These are phyloP conservation scores for Ocimum tenuiflorum DNA, from an alignment of 257 asterid genomes.

Conservation along the genomic window DNA sequence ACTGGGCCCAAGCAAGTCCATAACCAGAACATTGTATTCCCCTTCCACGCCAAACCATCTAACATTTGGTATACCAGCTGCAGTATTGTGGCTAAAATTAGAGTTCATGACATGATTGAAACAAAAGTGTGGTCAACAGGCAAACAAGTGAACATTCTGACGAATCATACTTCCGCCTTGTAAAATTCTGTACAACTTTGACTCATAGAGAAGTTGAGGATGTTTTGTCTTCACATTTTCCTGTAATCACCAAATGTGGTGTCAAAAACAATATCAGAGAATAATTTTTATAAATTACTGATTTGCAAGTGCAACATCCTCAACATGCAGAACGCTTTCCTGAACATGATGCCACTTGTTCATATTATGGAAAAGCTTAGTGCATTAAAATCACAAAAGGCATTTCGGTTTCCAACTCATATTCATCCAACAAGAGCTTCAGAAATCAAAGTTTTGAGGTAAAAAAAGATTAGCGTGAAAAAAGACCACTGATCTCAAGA, in stretches of 20 bases:
- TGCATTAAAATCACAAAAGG: not conserved
- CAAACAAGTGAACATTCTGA: slow-evolving; percentile 10
- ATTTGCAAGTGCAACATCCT: too few species aligned
- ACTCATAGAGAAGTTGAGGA: slow-evolving; percentile 90
- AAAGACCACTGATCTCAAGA: not conserved
- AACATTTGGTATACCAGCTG: slow-evolving; percentile 94
- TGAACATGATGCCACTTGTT: too few species aligned
- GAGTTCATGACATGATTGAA: slow-evolving; percentile 17
- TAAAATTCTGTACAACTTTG: slow-evolving; percentile 86
- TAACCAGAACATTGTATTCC: slow-evolving; percentile 91
- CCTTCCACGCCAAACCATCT: slow-evolving; percentile 97
- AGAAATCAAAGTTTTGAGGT: not conserved
- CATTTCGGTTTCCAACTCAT: not conserved
- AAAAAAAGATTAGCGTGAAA: not conserved
- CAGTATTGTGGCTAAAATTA: slow-evolving; percentile 20
- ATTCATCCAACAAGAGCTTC: not conserved
- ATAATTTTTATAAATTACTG: too few species aligned
- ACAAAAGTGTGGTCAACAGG: not conserved
- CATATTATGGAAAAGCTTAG: too few species aligned
- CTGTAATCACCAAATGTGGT: slow-evolving; percentile 31
- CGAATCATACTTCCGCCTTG: slow-evolving; percentile 86
- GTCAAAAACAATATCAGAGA: not conserved
- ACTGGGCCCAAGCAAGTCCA: slow-evolving; percentile 99
- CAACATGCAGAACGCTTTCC: too few species aligned
- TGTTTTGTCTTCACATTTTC: slow-evolving; percentile 94